A percentile compares a stretch with the other conserved stretches of the same genome.
Conservation (phyloP, 2,329 filamentous ascomycete genomes). For the Botryotinia globosa region DNA sequence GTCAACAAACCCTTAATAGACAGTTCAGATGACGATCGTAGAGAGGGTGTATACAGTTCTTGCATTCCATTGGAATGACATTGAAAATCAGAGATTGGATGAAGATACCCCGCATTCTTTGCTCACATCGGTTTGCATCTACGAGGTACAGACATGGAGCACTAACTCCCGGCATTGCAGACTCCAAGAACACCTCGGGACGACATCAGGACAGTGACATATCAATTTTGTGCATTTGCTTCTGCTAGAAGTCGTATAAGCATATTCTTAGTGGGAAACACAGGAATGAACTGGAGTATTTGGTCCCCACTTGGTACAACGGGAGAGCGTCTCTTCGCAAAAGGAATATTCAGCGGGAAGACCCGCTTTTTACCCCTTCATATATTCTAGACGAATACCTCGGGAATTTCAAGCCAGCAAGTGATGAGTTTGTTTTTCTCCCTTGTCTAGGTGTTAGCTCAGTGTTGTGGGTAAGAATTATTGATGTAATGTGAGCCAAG, state of each 20-base stretch:
- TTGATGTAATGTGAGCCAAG: neutral
- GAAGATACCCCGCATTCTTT: neutral
- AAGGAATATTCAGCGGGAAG: neutral
- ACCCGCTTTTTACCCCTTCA: constrained; percentile 5
- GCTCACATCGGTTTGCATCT: neutral
- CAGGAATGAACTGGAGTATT: neutral
- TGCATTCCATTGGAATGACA: neutral
- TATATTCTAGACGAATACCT: neutral
- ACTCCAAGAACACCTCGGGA: neutral
- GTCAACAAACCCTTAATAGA: neutral
- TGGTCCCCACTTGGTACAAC: neutral
- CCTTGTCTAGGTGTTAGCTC: neutral
- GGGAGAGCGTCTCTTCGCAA: neutral
- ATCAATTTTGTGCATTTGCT: neutral
- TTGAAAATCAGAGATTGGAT: neutral
- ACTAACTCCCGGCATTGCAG: neutral
- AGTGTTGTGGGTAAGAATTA: neutral
- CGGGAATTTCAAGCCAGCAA: neutral
- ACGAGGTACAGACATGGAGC: neutral
- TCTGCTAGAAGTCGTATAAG: neutral
- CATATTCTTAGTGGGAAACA: no score
- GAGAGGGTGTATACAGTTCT: neutral
- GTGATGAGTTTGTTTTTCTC: neutral
- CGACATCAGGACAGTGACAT: neutral
- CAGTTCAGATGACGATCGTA: neutral